Conservation (phyloP, 352 stramenopile genomes). For the Globisporangium apiculatum region DNA sequence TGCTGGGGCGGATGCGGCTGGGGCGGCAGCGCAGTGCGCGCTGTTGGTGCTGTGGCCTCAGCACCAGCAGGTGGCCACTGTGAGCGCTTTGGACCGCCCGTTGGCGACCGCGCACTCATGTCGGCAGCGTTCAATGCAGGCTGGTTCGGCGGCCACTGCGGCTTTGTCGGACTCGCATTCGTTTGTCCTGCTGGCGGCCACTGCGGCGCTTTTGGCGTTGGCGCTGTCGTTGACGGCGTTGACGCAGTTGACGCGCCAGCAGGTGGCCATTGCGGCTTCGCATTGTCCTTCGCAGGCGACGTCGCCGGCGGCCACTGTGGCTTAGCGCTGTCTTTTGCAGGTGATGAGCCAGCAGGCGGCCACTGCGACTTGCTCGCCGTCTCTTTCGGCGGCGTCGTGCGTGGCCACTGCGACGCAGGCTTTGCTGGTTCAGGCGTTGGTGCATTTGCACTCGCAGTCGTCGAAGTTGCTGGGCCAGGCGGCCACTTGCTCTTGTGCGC, state of each 20-base stretch:
- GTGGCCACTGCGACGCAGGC: neutral
- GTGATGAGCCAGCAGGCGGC: constrained; percentile 11
- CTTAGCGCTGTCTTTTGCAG: constrained; percentile 14
- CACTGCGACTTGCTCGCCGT: constrained; percentile 35
- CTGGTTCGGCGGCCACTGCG: constrained; percentile 30
- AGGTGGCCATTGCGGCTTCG: constrained; percentile 36
- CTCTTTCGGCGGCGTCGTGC: constrained; percentile 15
- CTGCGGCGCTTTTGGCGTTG: constrained; percentile 5
- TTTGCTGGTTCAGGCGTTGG: too few species aligned
- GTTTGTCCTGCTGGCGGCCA: constrained; percentile 8
- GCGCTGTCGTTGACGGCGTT: neutral
- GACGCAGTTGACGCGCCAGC: constrained; percentile 9
- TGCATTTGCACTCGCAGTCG: too few species aligned
- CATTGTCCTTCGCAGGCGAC: constrained; percentile 10
- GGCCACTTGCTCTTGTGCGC: constrained; percentile 12
- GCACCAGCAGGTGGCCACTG: constrained; percentile 42
- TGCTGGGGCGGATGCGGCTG: constrained; percentile 1
- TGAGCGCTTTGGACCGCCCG: constrained; percentile 17
- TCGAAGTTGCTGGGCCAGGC: neutral
- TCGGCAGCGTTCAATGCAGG: constrained; percentile 6
- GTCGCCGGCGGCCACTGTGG: constrained; percentile 27
- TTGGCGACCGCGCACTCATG: neutral
- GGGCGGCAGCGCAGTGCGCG: constrained; percentile 1
- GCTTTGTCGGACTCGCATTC: constrained; percentile 19
- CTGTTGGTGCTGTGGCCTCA: neutral